Percentiles rank a stretch among this genome's conserved stretches.
These are phyloP conservation scores for Apodospora peruviana DNA, from an alignment of 495 filamentous ascomycete species.

Conservation along the genomic window DNA sequence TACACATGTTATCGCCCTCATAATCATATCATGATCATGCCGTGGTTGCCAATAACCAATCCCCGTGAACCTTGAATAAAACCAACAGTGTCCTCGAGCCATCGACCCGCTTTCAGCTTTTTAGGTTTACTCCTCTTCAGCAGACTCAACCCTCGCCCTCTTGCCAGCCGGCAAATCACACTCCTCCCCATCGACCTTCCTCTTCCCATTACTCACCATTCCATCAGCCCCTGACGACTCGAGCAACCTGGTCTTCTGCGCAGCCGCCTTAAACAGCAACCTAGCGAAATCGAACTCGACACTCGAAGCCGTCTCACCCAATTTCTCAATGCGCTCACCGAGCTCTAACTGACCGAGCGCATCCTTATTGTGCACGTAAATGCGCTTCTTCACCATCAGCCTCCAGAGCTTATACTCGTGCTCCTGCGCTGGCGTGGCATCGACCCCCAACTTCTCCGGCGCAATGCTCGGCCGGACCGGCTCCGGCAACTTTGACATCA, in stretches of 20 bases:
- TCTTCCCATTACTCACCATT: conserved; percentile 19
- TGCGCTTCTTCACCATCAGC: conserved; percentile 71
- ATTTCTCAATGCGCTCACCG: conserved; percentile 69
- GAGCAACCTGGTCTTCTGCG: conserved; percentile 16
- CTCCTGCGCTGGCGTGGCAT: conserved; percentile 27
- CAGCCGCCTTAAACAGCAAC: conserved; percentile 45
- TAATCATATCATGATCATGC: too few relatives aligned
- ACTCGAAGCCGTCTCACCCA: conserved; percentile 68
- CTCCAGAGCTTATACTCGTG: conserved; percentile 73
- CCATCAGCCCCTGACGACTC: conserved; percentile 4
- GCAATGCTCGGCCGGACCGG: conserved; percentile 48
- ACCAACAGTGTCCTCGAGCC: too few relatives aligned
- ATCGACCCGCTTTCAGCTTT: too few relatives aligned
- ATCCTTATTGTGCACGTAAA: conserved; percentile 75
- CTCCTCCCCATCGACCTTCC: conserved; percentile 18
- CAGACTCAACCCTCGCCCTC: conserved; percentile 27
- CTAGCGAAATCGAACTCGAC: conserved; percentile 80
- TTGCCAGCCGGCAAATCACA: conserved; percentile 21
- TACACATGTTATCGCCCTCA: too few relatives aligned
- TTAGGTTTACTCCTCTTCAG: conserved; percentile 14
- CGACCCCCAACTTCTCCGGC: conserved; percentile 14
- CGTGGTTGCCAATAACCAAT: too few relatives aligned
- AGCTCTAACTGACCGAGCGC: conserved; percentile 72
- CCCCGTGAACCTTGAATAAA: too few relatives aligned
- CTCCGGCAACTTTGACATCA: conserved; percentile 67